phyloP scores from a whole-genome alignment of 1,284 basidiomycete species.

The Malassezia obtusa region DNA sequence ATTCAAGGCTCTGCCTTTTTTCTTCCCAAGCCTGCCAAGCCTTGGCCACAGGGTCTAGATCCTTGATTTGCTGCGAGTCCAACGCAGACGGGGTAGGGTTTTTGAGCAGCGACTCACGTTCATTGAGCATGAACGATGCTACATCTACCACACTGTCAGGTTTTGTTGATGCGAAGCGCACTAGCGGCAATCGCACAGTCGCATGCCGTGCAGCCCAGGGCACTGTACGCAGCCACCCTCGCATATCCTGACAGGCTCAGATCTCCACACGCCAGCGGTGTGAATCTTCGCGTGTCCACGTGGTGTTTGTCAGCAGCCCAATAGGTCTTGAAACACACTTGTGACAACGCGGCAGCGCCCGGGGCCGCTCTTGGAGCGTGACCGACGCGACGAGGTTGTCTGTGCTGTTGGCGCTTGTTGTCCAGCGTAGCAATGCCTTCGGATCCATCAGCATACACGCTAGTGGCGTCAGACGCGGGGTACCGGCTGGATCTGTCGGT shows the following conservation, averaged over 20 bases:
- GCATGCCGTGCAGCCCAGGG: not conserved
- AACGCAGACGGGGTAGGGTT: not conserved
- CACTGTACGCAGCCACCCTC: not conserved
- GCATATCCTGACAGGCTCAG: not conserved
- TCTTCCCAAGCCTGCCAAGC: slow-evolving; percentile 54
- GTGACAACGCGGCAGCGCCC: slow-evolving; percentile 5
- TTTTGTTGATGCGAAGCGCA: not conserved
- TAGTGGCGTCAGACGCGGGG: slow-evolving; percentile 14
- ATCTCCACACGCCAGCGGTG: not conserved
- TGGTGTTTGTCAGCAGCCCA: slow-evolving; percentile 3
- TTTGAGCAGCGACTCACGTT: slow-evolving; percentile 19
- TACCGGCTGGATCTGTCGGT: slow-evolving; percentile 23
- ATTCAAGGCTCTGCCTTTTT: slow-evolving; percentile 51
- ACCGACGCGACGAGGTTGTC: slow-evolving; percentile 5
- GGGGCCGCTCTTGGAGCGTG: slow-evolving; percentile 1
- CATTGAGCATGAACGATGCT: slow-evolving; percentile 19
- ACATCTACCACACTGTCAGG: slow-evolving; percentile 6
- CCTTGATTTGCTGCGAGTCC: slow-evolving; percentile 49
- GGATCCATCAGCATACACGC: slow-evolving; percentile 16
- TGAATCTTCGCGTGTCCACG: not conserved
- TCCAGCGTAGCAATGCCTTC: slow-evolving; percentile 10
- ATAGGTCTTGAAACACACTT: not conserved
- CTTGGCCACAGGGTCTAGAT: slow-evolving; percentile 54
- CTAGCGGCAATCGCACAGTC: not conserved
- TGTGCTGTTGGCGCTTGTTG: not conserved